Evolutionary conservation across 2,329 filamentous ascomycete species (phyloP), one percentile per base, ranked within the genome.

Genomic region (Zelopaecilomyces penicillatus): DNA sequence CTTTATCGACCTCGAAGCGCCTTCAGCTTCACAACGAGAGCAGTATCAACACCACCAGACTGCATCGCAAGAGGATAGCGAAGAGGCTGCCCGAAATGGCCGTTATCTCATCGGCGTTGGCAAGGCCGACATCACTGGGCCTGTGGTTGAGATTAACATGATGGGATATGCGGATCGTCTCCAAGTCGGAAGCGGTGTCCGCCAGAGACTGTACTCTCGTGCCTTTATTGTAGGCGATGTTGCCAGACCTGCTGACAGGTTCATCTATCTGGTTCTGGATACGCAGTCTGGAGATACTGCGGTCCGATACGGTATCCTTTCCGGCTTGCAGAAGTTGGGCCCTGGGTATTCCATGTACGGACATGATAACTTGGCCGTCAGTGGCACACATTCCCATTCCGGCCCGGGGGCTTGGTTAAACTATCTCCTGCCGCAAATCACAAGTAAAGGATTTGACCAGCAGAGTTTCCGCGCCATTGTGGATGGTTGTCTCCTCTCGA

Each of bases 381-480:
- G 86, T 2, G 90, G 88, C 31, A 95, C 90, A 0, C 90, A 96
- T 61, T 91, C 86, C 2, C 90, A 96, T 65, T 84, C 87, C 12
- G 89, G 88, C 0, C 89, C 90, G 0, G 90, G 87, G 4, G 90
- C 85, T 11, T 96, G 88, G 88, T 73, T 93, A 59, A 95, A 95
- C 62, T 95, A 95, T 57, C 74, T 95, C 7, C 71, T 96, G 10
- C 90, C 89, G 7, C 89, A 95, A 58, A 83, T 95, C 54, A 91
- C 89, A 0, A 91, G 83, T 59, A 76, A 83, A 48, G 90, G 90
- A 0, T 95, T 95, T 56, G 78, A 89, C 62, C 82, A 82, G 60
- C 85, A 93, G 60, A 90, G 86, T 56, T 95, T 93, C 58, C 76
- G 81, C 52, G 89, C 90, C 33, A 87, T 95, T 51, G 87, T 96